Base-by-base conservation (phyloP, 2,329 filamentous ascomycete species). In the Ophiocordyceps australis region DNA sequence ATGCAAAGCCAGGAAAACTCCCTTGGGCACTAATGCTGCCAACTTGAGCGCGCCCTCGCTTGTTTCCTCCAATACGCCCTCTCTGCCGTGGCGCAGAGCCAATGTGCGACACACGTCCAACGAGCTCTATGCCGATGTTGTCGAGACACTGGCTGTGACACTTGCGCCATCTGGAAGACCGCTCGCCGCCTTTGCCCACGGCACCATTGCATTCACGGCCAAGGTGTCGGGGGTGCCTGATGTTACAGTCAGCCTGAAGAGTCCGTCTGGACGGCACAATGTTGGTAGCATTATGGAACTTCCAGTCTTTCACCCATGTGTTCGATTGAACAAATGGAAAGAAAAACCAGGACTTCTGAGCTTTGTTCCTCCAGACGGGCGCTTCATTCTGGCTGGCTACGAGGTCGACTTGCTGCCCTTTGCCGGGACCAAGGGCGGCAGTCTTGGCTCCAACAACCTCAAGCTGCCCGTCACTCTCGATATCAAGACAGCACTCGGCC, bases 41-140 rank as follows among this genome's bases (percentile, higher is more conserved):
- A 55, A 45, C 28, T 39, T 57, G 2, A 48, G 38, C 22, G 30
- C 48, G 11, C 45, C 59, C 1, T 51, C 55, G 7, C 41, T 64
- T 7, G 32, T 54, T 10, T 36, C 55, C 12, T 46, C 58, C 11
- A 64, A 57, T 36, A 56, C 56, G 1, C 59, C 65, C 1, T 60
- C 68, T 7, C 41, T 95, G 21, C 85, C 85, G 2, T 98, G 89
- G 89, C 70, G 89, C 33, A 65, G 83, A 32, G 72, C 81, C 20
- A 93, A 93, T 41, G 89, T 98, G 27, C 68, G 85, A 11, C 89
- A 98, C 49, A 95, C 86, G 4, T 92, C 80, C 28, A 98, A 95
- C 50, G 89, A 98, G 50, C 63, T 98, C 37, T 95, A 95, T 47
- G 86, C 93, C 30, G 89, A 98, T 46, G 72, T 98, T 9, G 72